Conservation (phyloP, 345 rosid genomes). For the Camelina sativa region DNA sequence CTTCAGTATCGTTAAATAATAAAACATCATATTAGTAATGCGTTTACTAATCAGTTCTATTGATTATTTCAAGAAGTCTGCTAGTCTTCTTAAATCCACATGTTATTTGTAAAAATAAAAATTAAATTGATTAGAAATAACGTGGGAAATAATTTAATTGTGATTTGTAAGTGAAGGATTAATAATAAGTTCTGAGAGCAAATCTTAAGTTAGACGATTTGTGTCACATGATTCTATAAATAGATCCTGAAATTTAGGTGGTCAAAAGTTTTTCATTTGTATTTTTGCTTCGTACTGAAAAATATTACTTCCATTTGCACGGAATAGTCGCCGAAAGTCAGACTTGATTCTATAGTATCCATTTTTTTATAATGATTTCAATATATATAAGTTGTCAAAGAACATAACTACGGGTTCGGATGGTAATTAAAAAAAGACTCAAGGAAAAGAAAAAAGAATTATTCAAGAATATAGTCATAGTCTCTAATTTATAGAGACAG, state of each 20-base stretch:
- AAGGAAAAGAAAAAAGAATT: no score
- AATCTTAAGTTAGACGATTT: conserved; percentile 45
- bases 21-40: conserved; percentile 3
- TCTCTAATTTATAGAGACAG: not conserved
- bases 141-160: conserved; percentile 15
- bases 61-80: not conserved
- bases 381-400: not conserved
- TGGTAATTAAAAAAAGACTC: no score
- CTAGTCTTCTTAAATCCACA: not conserved
- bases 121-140: conserved; percentile 10
- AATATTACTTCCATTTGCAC: conserved; percentile 25
- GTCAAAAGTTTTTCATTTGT: conserved; percentile 18
- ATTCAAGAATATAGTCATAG: not conserved
- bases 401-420: not conserved
- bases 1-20: not conserved
- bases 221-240: conserved; percentile 31
- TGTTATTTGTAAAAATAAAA: not conserved
- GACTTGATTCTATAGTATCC: conserved; percentile 26
- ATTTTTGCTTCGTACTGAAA: conserved; percentile 10
- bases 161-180: conserved; percentile 11
- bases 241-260: conserved; percentile 48
- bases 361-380: not conserved
- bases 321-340: conserved; percentile 44
- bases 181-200: conserved; percentile 21
- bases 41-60: conserved; percentile 18